Base-by-base conservation (phyloP, 2,329 filamentous ascomycete species). In the Juglanconis oblonga region DNA sequence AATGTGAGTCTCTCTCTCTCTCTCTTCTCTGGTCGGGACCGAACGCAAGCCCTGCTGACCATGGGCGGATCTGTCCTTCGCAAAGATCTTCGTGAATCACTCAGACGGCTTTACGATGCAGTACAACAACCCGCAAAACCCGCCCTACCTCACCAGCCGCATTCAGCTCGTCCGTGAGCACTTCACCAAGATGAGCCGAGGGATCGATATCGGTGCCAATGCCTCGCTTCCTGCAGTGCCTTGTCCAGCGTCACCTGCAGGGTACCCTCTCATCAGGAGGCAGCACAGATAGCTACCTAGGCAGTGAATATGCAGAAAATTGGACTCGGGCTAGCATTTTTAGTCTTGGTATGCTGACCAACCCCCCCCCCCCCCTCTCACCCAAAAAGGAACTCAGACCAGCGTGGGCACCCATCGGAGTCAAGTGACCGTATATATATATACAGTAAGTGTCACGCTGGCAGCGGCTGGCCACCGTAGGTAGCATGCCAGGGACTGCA, bases 71-170 rank as follows among this genome's bases (percentile, higher is more conserved):
- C 1, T 24, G 24, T 24, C 24, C 24, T 24, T 8, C 44, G 42
- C 54, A 29, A 44, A 77, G 74, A 71, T 67, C 8, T 79, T 74
- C 64, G 77, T 79, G 8, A 69, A 77, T 52, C 78, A 81, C 59
- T 70, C 63, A 38, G 79, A 81, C 64, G 77, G 79, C 17, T 74
- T 76, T 48, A 71, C 77, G 17, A 61, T 81, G 64, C 76, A 79
- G 50, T 81, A 80, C 64, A 72, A 71, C 44, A 76, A 79, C 60
- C 76, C 76, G 10, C 65, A 63, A 29, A 79, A 79, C 61, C 71
- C 76, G 29, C 69, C 66, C 1, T 66, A 72, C 33, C 72, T 68
- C 8, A 73, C 74, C 52, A 69, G 65, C 14, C 70, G 75, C 58
- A 78, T 78, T 35, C 67, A 72, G 61, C 71, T 76, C n/a, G 74